Evolutionary conservation across 2,329 filamentous ascomycete genomes (phyloP), one percentile per base, ranked within the genome.

Genomic region (Beauveria sp.): DNA sequence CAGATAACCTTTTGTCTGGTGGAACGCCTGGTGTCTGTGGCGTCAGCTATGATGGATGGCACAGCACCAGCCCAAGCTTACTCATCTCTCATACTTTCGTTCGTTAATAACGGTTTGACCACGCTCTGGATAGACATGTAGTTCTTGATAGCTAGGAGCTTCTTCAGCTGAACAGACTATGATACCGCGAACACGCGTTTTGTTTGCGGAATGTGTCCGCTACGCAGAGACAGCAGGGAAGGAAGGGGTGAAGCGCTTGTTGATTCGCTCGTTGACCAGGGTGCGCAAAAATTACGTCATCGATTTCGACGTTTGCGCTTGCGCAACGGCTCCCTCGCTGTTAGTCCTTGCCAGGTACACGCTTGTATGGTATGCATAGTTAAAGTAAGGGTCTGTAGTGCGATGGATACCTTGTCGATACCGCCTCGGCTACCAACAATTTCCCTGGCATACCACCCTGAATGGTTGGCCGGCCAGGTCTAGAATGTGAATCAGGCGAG

Each of bases 251-350:
- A 12, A 34, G 18, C 38, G 16, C 24, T 34, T 24, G 54, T 20
- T 56, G 26, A 38, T 16, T 14, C 12, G 34, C 34, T 16, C 34
- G 34, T 38, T 38, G 34, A 16, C 34, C 12, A 14, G 38, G 26
- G 52, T 40, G 40, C 38, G 57, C 40, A 60, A 52, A 30, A n/a
- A n/a, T 60, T 45, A 60, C 57, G 57, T 60, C 57, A 60, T 60
- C 46, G 57, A 60, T 42, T 60, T 46, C 20, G 38, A 59, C 30
- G 34, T 46, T 60, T 40, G 9, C 26, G 38, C 24, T 34, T 14
- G 34, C 40, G 38, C 49, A 60, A 53, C 47, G 22, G 34, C 40
- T 46, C 28, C 54, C 38, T 43, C n/a, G 20, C 20, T 24, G 30
- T 45, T 45, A 49, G 47, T 60, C 34, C 46, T 60, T 26, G 12